Evolutionary conservation across 2,329 filamentous ascomycete genomes (phyloP).

Genomic region (Diaporthe sp.): DNA sequence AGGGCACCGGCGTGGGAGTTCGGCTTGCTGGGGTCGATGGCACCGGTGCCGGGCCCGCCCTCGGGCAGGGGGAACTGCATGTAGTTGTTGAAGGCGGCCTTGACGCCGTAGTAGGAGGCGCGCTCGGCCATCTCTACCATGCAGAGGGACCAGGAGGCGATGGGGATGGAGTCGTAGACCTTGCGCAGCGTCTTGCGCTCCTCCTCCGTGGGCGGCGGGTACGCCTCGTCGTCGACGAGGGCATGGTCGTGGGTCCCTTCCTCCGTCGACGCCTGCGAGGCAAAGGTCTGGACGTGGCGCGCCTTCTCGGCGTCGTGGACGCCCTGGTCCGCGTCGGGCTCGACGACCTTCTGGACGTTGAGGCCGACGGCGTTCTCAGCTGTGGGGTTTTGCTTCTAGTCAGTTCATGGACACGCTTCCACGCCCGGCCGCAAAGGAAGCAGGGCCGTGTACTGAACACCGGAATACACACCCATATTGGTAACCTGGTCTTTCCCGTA

Average conservation of each 20-base stretch:
- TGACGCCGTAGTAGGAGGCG: constrained; percentile 66
- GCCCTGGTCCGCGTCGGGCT: constrained; percentile 27
- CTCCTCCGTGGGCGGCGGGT: constrained; percentile 60
- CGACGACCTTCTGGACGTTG: constrained; percentile 29
- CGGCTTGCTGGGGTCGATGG: constrained; percentile 49
- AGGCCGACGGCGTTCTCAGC: constrained; percentile 20
- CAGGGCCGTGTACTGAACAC: not conserved
- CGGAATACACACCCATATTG: constrained; percentile 18
- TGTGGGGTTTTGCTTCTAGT: not conserved
- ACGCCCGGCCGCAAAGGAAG: not conserved
- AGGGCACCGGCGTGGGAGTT: constrained; percentile 63
- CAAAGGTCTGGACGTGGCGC: constrained; percentile 14
- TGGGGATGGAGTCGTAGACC: constrained; percentile 59
- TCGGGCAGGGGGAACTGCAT: constrained; percentile 66
- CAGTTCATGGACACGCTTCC: not conserved
- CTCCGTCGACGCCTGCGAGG: constrained; percentile 1
- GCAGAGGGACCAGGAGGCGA: constrained; percentile 61
- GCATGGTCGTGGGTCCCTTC: constrained; percentile 12
- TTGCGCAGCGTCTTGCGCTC: constrained; percentile 60
- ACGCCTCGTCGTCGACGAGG: constrained; percentile 43
- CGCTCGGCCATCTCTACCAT: constrained; percentile 66
- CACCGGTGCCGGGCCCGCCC: constrained; percentile 53
- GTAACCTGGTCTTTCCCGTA: constrained; percentile 19
- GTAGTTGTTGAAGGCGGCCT: constrained; percentile 67
- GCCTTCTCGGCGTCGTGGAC: constrained; percentile 2